These are phyloP conservation scores for Psilocybe subaeruginosa DNA, from an alignment of 768 basidiomycete genomes.

Conservation along the genomic window DNA sequence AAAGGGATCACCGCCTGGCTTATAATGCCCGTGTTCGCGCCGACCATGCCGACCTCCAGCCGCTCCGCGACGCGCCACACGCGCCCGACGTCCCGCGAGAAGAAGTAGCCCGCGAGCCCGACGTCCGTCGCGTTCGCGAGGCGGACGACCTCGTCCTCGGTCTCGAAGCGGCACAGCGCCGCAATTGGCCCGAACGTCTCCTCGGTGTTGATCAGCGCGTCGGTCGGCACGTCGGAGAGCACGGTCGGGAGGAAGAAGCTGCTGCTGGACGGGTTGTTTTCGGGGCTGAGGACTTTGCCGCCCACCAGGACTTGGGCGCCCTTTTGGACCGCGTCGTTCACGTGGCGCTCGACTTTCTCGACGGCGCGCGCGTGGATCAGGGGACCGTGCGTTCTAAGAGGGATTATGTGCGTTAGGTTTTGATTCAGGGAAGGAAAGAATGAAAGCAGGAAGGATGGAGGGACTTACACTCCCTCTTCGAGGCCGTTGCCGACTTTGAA, in stretches of 20 bases:
- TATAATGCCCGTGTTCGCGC: constrained; percentile 79
- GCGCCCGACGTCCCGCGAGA: constrained; percentile 79
- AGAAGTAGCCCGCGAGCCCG: constrained; percentile 96
- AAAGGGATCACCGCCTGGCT: constrained; percentile 84
- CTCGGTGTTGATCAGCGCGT: constrained; percentile 71
- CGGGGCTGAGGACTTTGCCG: constrained; percentile 67
- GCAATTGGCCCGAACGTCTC: constrained; percentile 97
- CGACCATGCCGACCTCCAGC: constrained; percentile 93
- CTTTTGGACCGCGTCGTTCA: constrained; percentile 82
- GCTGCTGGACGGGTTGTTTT: constrained; percentile 3
- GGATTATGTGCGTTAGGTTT: not conserved
- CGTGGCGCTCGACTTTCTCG: constrained; percentile 83
- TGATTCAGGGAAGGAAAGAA: too few relatives aligned
- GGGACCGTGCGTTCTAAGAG: constrained; percentile 85
- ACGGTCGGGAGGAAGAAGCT: constrained; percentile 88
- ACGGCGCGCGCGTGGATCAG: constrained; percentile 87
- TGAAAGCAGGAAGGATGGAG: not conserved
- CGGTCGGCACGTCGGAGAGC: constrained; percentile 76
- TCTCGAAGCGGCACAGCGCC: constrained; percentile 86
- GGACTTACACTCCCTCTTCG: constrained; percentile 69
- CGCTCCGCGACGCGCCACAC: constrained; percentile 95
- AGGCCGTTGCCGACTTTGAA: constrained; percentile 92
- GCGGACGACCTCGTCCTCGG: constrained; percentile 89
- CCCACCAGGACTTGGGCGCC: constrained; percentile 92
- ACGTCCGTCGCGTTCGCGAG: constrained; percentile 83